Evolutionary conservation across 306 rosid genomes (phyloP).

Genomic region (Ormosia semicastrata): DNA sequence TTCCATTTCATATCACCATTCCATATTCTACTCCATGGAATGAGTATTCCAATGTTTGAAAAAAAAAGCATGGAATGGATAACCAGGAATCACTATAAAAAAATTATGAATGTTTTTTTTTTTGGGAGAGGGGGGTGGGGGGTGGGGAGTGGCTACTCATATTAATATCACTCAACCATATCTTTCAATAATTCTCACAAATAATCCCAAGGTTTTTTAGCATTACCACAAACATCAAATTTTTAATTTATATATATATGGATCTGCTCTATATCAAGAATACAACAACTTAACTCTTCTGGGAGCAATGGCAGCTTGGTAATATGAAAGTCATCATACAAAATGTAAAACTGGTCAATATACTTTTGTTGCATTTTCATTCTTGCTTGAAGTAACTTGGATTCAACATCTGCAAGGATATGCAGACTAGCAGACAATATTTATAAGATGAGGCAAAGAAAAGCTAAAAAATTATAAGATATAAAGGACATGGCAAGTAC

Average conservation of each 20-base stretch:
- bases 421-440: not conserved
- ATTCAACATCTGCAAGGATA: constrained; percentile 62
- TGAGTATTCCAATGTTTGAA: too few relatives aligned
- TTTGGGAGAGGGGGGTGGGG: too few relatives aligned
- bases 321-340: constrained; percentile 92
- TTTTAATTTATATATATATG: not conserved
- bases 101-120: too few relatives aligned
- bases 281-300: constrained; percentile 63
- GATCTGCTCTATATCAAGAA: not conserved
- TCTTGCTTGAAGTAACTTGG: constrained; percentile 90
- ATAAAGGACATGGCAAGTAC: not conserved
- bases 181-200: not conserved
- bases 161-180: too few relatives aligned
- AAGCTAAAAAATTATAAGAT: not conserved
- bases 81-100: too few relatives aligned
- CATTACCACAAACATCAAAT: not conserved
- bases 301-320: constrained; percentile 96
- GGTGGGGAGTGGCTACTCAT: too few relatives aligned
- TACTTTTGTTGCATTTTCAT: constrained; percentile 98
- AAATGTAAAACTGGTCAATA: constrained; percentile 89
- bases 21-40: too few relatives aligned
- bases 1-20: too few relatives aligned
- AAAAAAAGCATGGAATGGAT: too few relatives aligned
- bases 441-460: not conserved
- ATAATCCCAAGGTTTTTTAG: not conserved